Conservation (phyloP, 352 stramenopile genomes). For the Stramenopiles sp. region DNA sequence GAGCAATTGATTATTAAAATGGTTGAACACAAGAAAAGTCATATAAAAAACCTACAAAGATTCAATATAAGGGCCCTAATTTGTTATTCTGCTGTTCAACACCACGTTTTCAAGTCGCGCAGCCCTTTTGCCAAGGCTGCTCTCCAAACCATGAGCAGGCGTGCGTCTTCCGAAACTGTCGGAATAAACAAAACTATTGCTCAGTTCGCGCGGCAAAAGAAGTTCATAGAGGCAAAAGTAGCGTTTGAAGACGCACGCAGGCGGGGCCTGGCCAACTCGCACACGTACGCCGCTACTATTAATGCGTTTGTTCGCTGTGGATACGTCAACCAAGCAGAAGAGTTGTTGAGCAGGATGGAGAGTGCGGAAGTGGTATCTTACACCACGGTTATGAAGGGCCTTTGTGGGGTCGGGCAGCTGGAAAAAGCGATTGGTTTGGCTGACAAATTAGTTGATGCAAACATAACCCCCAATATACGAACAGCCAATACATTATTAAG, state of each 20-base stretch:
- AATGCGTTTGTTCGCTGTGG: constrained; percentile 21
- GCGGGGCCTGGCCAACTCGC: constrained; percentile 17
- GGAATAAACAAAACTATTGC: constrained; percentile 20
- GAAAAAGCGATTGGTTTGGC: constrained; percentile 13
- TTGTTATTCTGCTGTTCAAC: too few species aligned
- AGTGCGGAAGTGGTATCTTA: constrained; percentile 19
- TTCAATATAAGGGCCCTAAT: too few species aligned
- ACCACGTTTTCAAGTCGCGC: too few species aligned
- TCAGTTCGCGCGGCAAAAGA: constrained; percentile 16
- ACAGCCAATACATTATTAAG: constrained; percentile 22
- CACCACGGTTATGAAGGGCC: constrained; percentile 20
- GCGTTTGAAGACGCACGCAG: constrained; percentile 13
- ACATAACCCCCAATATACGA: constrained; percentile 17
- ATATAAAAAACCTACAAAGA: too few species aligned
- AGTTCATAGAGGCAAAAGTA: constrained; percentile 17
- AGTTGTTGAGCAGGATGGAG: constrained; percentile 17
- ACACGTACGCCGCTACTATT: constrained; percentile 23
- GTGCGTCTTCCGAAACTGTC: constrained; percentile 17
- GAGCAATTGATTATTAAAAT: too few species aligned
- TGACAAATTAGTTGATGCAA: constrained; percentile 14
- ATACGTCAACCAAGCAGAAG: neutral
- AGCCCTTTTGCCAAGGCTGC: too few species aligned
- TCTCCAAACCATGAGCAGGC: too few species aligned
- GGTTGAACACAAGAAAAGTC: too few species aligned
- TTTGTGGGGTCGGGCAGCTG: constrained; percentile 18